Evolutionary conservation across 441 rosid species (phyloP).

Genomic region (Jatropha multifida): DNA sequence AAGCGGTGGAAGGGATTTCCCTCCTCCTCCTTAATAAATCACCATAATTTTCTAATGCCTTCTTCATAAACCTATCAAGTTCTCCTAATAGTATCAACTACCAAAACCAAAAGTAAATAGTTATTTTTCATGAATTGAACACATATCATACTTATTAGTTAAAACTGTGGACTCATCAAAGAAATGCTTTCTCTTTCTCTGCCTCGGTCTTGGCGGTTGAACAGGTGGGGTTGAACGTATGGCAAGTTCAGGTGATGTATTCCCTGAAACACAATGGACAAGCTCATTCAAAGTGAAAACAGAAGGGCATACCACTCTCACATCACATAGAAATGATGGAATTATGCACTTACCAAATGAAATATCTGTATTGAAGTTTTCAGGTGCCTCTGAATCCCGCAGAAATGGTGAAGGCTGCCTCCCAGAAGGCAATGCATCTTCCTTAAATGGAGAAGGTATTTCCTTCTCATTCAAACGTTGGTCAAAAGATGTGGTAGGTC

Average conservation of each 20-base stretch:
- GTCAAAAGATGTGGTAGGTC: conserved; percentile 24
- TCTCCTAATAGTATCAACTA: conserved; percentile 24
- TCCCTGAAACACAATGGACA: conserved; percentile 33
- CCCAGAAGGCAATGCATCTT: conserved; percentile 39
- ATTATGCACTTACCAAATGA: conserved; percentile 54
- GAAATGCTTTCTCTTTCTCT: conserved; percentile 48
- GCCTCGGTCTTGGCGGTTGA: conserved; percentile 38
- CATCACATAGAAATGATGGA: conserved; percentile 17
- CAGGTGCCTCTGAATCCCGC: conserved; percentile 44
- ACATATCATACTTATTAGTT: conserved; percentile 51
- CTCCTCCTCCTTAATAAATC: conserved; percentile 54
- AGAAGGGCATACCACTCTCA: background rate
- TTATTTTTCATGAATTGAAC: background rate
- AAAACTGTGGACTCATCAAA: conserved; percentile 64
- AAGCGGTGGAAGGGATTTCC: conserved; percentile 40
- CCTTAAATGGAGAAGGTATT: conserved; percentile 38
- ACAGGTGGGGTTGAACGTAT: conserved; percentile 58
- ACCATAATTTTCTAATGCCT: conserved; percentile 51
- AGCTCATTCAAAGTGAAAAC: background rate
- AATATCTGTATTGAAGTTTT: conserved; percentile 9
- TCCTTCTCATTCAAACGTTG: conserved; percentile 41
- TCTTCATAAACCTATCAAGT: conserved; percentile 55
- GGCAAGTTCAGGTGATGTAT: conserved; percentile 50
- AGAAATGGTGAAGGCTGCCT: conserved; percentile 35
- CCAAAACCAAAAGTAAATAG: conserved; percentile 11